Conservation (phyloP, 768 basidiomycete genomes). For the Russula olivacea region DNA sequence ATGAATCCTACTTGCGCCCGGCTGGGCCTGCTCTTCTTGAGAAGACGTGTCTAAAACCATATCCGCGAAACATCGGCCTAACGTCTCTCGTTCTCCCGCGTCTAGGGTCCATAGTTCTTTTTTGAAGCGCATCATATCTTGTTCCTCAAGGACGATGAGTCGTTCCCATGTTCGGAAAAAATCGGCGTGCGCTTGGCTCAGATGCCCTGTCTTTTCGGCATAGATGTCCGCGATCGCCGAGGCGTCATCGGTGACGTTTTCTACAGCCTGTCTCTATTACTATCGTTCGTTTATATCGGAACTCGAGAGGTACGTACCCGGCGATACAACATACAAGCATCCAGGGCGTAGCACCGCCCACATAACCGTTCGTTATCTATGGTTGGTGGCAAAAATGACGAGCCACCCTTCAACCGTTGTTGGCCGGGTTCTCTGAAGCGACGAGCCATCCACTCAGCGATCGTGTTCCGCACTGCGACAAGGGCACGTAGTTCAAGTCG, state of each 20-base stretch:
- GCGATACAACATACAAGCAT: slow-evolving; percentile 92
- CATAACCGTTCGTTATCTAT: slow-evolving; percentile 79
- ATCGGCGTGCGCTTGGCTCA: slow-evolving; percentile 54
- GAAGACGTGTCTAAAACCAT: slow-evolving; percentile 61
- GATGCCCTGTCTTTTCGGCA: slow-evolving; percentile 71
- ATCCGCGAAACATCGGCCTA: slow-evolving; percentile 76
- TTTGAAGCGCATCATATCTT: slow-evolving; percentile 74
- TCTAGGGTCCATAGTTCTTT: slow-evolving; percentile 93
- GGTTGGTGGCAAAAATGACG: slow-evolving; percentile 73
- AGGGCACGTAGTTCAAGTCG: slow-evolving; percentile 82
- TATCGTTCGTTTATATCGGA: not conserved
- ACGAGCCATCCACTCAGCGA: slow-evolving; percentile 71
- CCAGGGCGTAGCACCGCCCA: slow-evolving; percentile 72
- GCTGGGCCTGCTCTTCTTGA: slow-evolving; percentile 20
- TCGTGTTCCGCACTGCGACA: slow-evolving; percentile 74
- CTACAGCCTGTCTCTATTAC: slow-evolving; percentile 51
- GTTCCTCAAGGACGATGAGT: slow-evolving; percentile 80
- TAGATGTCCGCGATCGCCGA: slow-evolving; percentile 65
- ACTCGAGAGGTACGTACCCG: slow-evolving; percentile 43
- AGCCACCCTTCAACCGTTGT: slow-evolving; percentile 24
- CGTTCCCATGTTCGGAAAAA: slow-evolving; percentile 94
- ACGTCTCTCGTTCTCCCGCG: slow-evolving; percentile 68
- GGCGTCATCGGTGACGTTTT: slow-evolving; percentile 47
- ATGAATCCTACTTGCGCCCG: slow-evolving; percentile 55
- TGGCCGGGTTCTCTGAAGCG: slow-evolving; percentile 31